Evolutionary conservation across 495 filamentous ascomycete genomes (phyloP).

Genomic region (Penicillium turbatum): DNA sequence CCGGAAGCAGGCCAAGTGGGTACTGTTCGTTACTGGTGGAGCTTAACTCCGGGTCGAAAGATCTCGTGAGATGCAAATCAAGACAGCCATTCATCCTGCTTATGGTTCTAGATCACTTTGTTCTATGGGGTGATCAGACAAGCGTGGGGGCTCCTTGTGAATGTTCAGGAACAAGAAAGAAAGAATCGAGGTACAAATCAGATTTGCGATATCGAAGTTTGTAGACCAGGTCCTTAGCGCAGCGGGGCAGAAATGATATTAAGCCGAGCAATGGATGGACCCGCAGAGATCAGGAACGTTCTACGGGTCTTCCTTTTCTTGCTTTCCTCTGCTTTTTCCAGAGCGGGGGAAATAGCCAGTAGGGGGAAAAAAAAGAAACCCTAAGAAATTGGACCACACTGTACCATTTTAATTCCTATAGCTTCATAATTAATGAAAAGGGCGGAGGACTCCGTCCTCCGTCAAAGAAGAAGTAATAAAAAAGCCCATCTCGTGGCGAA

Average conservation of each 20-base stretch:
- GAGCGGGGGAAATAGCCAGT: too few species aligned
- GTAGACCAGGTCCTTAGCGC: neutral
- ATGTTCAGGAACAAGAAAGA: neutral
- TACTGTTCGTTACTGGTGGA: slow-evolving; percentile 12
- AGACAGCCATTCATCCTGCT: neutral
- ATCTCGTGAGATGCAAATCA: neutral
- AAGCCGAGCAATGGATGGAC: slow-evolving; percentile 6
- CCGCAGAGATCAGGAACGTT: slow-evolving; percentile 12
- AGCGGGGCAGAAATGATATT: slow-evolving; percentile 2
- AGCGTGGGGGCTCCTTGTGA: neutral
- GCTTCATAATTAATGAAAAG: too few species aligned
- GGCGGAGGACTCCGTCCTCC: too few species aligned
- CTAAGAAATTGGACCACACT: too few species aligned
- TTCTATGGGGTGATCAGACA: neutral
- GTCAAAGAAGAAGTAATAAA: neutral
- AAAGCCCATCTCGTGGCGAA: neutral
- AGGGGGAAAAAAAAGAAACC: too few species aligned
- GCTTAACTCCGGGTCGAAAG: neutral
- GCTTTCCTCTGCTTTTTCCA: neutral
- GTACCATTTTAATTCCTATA: too few species aligned
- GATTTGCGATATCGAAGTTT: neutral
- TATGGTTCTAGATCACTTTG: neutral
- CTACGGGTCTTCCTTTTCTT: slow-evolving; percentile 2
- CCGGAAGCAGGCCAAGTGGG: slow-evolving; percentile 8
- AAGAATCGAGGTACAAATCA: neutral